A percentile compares a stretch with the other conserved stretches of the same genome.
Conservation (phyloP, 306 rosid genomes). For the Arachis hypogaea region DNA sequence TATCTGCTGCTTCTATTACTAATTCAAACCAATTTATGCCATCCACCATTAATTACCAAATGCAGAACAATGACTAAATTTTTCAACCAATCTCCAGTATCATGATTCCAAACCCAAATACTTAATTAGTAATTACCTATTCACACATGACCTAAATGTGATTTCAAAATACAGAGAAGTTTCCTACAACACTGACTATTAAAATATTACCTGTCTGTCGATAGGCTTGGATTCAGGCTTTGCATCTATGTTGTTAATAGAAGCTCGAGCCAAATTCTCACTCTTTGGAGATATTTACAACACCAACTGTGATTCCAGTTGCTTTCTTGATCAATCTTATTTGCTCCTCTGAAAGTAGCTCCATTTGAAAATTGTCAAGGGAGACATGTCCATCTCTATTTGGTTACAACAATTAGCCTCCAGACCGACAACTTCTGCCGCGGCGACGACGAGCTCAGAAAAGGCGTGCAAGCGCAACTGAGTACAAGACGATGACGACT, state of each 20-base stretch:
- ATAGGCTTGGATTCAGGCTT: slow-evolving; percentile 58
- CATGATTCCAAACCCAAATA: too few species aligned
- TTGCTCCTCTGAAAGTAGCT: slow-evolving; percentile 58
- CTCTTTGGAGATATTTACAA: slow-evolving; percentile 36
- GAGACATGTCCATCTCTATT: too few species aligned
- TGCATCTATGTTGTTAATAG: slow-evolving; percentile 39
- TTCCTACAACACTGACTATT: neutral
- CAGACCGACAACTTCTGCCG: too few species aligned
- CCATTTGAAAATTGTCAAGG: slow-evolving; percentile 89
- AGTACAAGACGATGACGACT: too few species aligned
- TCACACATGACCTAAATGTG: slow-evolving; percentile 24
- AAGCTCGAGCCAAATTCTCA: slow-evolving; percentile 26
- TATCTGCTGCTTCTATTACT: neutral
- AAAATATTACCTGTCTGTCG: slow-evolving; percentile 69
- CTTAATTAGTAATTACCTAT: neutral
- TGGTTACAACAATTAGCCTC: too few species aligned
- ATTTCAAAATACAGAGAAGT: slow-evolving; percentile 6
- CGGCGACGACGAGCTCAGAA: too few species aligned
- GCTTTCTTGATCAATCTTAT: slow-evolving; percentile 71
- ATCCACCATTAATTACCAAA: too few species aligned
- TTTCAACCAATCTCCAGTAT: too few species aligned
- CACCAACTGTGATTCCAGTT: slow-evolving; percentile 8
- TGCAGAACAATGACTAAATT: too few species aligned
- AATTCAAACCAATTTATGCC: slow-evolving; percentile 15
- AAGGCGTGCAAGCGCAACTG: too few species aligned